Percentiles rank a stretch among this genome's conserved stretches.
Conservation (phyloP, 2,329 filamentous ascomycete genomes). For the Ilyonectria robusta region DNA sequence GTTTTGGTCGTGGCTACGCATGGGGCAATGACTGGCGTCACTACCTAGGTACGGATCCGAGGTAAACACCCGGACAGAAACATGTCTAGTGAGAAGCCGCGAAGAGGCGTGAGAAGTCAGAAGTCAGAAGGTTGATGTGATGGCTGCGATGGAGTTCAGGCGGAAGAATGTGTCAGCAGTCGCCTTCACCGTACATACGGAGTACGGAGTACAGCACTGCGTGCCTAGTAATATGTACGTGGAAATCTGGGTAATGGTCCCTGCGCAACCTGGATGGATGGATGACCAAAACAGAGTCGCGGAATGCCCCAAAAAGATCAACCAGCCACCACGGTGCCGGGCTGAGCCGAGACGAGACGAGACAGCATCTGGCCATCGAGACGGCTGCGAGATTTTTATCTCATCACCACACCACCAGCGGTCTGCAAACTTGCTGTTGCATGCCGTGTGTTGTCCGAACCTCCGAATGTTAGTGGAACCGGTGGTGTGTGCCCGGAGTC, state of each 20-base stretch:
- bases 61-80: conserved; percentile 12
- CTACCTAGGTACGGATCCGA: conserved; percentile 14
- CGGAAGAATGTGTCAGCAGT: too few species aligned
- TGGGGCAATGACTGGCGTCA: conserved; percentile 15
- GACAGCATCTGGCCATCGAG: conserved; percentile 2
- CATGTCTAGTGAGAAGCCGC: not conserved
- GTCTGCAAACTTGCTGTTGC: conserved; percentile 11
- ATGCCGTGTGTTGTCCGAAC: conserved; percentile 39
- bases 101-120: too few species aligned
- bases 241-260: conserved; percentile 18
- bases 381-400: conserved; percentile 15
- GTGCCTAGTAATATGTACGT: not conserved
- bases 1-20: conserved; percentile 11
- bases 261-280: conserved; percentile 21
- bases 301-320: conserved; percentile 16
- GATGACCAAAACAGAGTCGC: conserved; percentile 19
- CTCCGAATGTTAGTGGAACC: conserved; percentile 40
- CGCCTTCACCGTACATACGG: too few species aligned
- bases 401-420: conserved; percentile 8
- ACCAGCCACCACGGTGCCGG: conserved; percentile 16
- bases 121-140: conserved; percentile 5
- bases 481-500: conserved; percentile 38
- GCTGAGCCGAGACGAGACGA: not conserved
- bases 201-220: too few species aligned
- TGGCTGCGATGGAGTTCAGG: not conserved